These are phyloP conservation scores for Penicillium egyptiacum DNA, from an alignment of 495 filamentous ascomycete species.

Conservation along the genomic window DNA sequence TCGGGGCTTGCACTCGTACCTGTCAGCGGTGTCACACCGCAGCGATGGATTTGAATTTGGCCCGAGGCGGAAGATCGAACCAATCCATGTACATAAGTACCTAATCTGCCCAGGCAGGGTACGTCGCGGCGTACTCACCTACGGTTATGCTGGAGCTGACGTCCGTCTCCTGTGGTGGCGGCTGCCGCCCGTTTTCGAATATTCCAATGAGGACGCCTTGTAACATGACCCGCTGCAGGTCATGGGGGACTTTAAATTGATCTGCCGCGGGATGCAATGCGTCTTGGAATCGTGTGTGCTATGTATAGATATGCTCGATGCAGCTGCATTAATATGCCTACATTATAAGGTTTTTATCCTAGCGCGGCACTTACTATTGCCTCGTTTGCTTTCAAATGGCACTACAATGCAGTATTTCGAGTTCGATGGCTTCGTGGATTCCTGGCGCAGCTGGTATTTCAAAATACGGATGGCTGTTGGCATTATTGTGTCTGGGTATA, in stretches of 20 bases:
- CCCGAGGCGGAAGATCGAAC: conserved; percentile 22
- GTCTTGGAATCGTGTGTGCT: not conserved
- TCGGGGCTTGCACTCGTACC: conserved; percentile 23
- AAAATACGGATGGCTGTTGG: not conserved
- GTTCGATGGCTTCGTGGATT: not conserved
- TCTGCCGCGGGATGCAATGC: conserved; percentile 14
- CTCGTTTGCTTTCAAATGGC: not conserved
- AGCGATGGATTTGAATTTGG: conserved; percentile 22
- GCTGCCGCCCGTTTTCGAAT: conserved; percentile 3
- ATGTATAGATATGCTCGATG: not conserved
- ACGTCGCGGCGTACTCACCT: not conserved
- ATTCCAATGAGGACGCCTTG: conserved; percentile 3
- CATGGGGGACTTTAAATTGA: conserved; percentile 14
- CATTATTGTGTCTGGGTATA: not conserved
- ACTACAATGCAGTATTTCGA: not conserved
- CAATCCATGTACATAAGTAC: conserved; percentile 7
- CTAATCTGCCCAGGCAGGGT: not conserved
- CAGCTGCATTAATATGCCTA: not conserved
- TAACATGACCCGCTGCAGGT: conserved; percentile 10
- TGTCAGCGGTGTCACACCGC: conserved; percentile 28
- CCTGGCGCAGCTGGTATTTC: not conserved
- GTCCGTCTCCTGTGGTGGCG: conserved; percentile 8
- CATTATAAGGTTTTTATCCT: not conserved
- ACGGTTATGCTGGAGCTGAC: conserved; percentile 16
- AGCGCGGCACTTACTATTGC: not conserved